These are phyloP conservation scores for Fraxinus xanthoxyloides DNA, from an alignment of 305 asterid genomes.

Conservation along the genomic window DNA sequence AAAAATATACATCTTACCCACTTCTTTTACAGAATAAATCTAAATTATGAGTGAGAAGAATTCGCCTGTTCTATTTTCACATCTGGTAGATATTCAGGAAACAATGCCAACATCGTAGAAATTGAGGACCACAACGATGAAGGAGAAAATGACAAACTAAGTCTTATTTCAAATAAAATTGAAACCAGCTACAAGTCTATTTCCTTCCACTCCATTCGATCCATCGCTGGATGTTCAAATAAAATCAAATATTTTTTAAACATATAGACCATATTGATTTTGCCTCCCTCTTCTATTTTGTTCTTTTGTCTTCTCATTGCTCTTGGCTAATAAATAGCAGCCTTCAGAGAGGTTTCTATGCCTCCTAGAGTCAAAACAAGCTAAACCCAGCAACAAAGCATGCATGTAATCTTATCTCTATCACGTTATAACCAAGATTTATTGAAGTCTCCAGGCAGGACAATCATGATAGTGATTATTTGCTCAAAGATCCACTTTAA, in stretches of 20 bases:
- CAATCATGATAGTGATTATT: background rate
- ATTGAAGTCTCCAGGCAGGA: background rate
- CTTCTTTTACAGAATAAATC: background rate
- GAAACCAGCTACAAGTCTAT: background rate
- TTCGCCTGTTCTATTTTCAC: background rate
- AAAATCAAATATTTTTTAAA: background rate
- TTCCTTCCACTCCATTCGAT: background rate
- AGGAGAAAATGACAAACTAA: background rate
- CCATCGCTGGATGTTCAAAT: background rate
- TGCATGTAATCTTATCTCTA: background rate
- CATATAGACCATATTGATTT: background rate
- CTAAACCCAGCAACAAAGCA: background rate
- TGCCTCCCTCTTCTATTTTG: background rate
- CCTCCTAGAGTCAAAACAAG: background rate
- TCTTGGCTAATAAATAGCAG: background rate
- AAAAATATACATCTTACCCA: background rate
- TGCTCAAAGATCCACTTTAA: background rate
- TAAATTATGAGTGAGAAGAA: background rate
- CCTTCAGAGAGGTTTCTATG: background rate
- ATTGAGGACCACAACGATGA: background rate
- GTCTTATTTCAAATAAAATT: background rate
- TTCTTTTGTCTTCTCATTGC: background rate
- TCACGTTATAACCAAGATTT: background rate
- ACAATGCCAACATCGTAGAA: background rate
- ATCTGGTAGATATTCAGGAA: background rate